Evolutionary conservation across 441 rosid genomes (phyloP).

Genomic region (Capsella rubella): DNA sequence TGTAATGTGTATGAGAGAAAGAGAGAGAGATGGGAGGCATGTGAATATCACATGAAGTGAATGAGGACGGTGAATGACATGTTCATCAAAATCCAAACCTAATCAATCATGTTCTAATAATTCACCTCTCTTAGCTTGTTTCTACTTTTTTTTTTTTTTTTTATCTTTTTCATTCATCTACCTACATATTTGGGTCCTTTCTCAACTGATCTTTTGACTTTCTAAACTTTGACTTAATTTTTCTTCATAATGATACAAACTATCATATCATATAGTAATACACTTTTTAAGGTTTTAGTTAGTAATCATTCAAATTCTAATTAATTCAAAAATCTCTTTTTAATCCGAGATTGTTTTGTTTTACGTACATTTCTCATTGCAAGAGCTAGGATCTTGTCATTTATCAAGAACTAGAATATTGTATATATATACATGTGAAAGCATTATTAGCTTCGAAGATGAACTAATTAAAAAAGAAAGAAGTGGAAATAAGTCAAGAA

Average conservation of each 20-base stretch:
- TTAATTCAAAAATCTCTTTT: neutral
- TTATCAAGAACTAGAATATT: too few species aligned
- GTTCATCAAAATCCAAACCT: conserved; percentile 18
- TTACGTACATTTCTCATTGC: neutral
- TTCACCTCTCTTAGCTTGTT: conserved; percentile 3
- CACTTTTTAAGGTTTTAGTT: conserved; percentile 14
- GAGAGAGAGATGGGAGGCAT: conserved; percentile 18
- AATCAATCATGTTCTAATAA: conserved; percentile 43
- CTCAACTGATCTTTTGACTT: conserved; percentile 40
- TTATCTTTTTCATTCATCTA: neutral
- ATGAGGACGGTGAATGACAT: conserved; percentile 18
- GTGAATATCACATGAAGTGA: conserved; percentile 36
- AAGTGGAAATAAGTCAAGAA: conserved; percentile 29
- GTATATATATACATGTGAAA: conserved; percentile 31
- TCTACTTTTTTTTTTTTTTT: neutral
- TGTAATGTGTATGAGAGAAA: neutral
- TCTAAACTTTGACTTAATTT: conserved; percentile 28
- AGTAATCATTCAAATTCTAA: neutral
- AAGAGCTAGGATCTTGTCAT: neutral
- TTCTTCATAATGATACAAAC: neutral
- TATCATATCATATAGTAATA: neutral
- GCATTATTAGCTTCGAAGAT: conserved; percentile 16
- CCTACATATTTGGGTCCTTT: neutral
- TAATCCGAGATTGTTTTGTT: neutral
- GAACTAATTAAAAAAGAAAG: neutral